phyloP scores from a whole-genome alignment of 2,329 filamentous ascomycete species.

The Chaetomium sp. region DNA sequence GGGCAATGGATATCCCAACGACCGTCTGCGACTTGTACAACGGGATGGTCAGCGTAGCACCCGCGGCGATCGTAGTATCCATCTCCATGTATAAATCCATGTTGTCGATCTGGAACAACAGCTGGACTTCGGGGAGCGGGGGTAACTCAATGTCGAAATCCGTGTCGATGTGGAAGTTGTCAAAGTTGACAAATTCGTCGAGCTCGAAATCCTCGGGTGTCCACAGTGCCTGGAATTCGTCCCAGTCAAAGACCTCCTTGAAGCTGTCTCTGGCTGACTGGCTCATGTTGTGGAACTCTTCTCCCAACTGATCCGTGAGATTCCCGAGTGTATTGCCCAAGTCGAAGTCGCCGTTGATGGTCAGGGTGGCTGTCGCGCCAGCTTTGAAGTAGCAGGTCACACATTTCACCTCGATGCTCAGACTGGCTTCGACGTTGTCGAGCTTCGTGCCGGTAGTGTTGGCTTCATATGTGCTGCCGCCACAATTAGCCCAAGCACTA shows the following conservation, averaged over 20 bases:
- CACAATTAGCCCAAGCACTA: not conserved
- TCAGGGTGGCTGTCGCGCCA: conserved; percentile 36
- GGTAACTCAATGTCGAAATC: conserved; percentile 39
- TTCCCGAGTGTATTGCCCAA: conserved; percentile 29
- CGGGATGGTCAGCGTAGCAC: conserved; percentile 41
- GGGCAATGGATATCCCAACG: conserved; percentile 36
- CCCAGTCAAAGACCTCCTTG: not conserved
- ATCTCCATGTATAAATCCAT: conserved; percentile 47
- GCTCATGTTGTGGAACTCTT: conserved; percentile 31
- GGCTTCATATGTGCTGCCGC: not conserved
- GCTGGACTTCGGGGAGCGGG: conserved; percentile 35
- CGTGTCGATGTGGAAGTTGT: conserved; percentile 30
- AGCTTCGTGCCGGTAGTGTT: not conserved
- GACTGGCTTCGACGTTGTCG: conserved; percentile 17
- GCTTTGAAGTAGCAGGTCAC: conserved; percentile 46
- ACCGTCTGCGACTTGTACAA: conserved; percentile 41
- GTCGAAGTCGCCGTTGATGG: conserved; percentile 37
- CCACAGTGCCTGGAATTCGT: conserved; percentile 22
- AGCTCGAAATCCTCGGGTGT: conserved; percentile 28
- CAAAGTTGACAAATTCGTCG: conserved; percentile 16
- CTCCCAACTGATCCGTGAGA: conserved; percentile 28
- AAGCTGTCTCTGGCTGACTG: conserved; percentile 6
- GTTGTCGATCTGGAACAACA: conserved; percentile 41
- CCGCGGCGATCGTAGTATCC: conserved; percentile 36
- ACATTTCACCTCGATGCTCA: conserved; percentile 38